Conservation (phyloP, 2,329 filamentous ascomycete species). For the Atkinsonella texensis region DNA sequence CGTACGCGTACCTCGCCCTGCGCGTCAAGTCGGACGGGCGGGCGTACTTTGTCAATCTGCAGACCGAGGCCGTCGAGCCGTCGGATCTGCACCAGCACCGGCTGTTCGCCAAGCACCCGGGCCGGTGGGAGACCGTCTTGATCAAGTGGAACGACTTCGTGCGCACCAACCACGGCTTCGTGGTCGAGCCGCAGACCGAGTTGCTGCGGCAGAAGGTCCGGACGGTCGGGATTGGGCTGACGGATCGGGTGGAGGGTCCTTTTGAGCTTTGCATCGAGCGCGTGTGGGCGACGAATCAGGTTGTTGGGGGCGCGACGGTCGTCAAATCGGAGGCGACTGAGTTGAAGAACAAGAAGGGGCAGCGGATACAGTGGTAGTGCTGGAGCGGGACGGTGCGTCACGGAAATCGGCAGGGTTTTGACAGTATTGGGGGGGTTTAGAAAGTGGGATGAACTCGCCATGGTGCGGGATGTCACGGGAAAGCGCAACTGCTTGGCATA, state of each 20-base stretch:
- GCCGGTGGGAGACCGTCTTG: constrained; percentile 90
- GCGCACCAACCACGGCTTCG: constrained; percentile 81
- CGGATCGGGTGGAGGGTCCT: constrained; percentile 76
- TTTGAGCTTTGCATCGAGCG: constrained; percentile 78
- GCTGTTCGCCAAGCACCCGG: constrained; percentile 64
- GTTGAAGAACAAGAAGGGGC: constrained; percentile 25
- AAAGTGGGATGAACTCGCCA: too few relatives aligned
- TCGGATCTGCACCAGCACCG: constrained; percentile 96
- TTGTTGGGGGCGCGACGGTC: constrained; percentile 13
- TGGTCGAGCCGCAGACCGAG: constrained; percentile 86
- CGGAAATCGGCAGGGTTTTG: neutral
- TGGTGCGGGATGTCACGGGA: too few relatives aligned
- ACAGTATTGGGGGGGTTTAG: too few relatives aligned
- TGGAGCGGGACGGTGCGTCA: neutral
- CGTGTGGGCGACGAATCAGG: constrained; percentile 77
- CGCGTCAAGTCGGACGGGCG: constrained; percentile 83
- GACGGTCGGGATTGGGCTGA: constrained; percentile 77
- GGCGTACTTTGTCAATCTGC: constrained; percentile 88
- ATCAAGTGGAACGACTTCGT: constrained; percentile 91
- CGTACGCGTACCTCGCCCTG: constrained; percentile 76
- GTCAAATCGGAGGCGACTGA: constrained; percentile 14
- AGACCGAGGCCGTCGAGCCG: constrained; percentile 85
- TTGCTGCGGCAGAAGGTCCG: constrained; percentile 76
- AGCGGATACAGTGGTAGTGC: constrained; percentile 25
- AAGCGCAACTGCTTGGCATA: too few relatives aligned